Percentiles rank a stretch among this genome's conserved stretches.
Evolutionary conservation across 2,329 filamentous ascomycete species (phyloP).

Genomic region (Macrophomina tecta): DNA sequence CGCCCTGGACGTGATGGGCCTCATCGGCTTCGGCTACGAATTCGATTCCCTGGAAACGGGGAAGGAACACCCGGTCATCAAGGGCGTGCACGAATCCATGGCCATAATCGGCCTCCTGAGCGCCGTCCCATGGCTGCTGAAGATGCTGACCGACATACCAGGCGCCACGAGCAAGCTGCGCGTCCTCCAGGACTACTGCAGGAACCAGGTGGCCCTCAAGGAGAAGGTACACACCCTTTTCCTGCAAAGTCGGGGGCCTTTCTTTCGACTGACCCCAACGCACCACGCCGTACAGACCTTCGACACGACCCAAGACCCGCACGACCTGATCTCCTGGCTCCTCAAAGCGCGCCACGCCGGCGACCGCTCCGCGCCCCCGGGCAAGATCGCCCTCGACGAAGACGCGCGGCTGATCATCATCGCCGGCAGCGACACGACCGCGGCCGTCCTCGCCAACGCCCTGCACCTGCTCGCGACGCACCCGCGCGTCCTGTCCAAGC

Average conservation of each 20-base stretch:
- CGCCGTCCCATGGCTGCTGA: conserved; percentile 46
- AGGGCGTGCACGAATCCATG: conserved; percentile 45
- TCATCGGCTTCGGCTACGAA: conserved; percentile 50
- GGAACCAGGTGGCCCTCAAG: conserved; percentile 40
- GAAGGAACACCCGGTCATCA: conserved; percentile 40
- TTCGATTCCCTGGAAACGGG: conserved; percentile 45
- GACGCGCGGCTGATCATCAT: conserved; percentile 44
- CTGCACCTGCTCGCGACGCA: conserved; percentile 33
- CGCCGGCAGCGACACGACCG: conserved; percentile 31
- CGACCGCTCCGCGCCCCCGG: conserved; percentile 44
- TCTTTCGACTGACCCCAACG: neutral
- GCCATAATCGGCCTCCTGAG: conserved; percentile 40
- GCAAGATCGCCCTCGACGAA: conserved; percentile 39
- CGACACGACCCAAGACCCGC: conserved; percentile 37
- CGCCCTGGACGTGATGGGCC: conserved; percentile 58
- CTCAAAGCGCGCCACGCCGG: conserved; percentile 47
- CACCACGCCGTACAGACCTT: neutral
- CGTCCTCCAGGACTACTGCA: conserved; percentile 40
- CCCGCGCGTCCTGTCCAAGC: conserved; percentile 14
- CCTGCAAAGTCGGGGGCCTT: too few relatives aligned
- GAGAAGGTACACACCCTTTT: conserved; percentile 33
- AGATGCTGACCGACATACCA: conserved; percentile 40
- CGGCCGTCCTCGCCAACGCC: neutral
- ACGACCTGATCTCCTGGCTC: conserved; percentile 50
- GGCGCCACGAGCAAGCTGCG: conserved; percentile 37